phyloP scores from a whole-genome alignment of 192 early-diverging fungal species.

The Coemansia sp. region DNA sequence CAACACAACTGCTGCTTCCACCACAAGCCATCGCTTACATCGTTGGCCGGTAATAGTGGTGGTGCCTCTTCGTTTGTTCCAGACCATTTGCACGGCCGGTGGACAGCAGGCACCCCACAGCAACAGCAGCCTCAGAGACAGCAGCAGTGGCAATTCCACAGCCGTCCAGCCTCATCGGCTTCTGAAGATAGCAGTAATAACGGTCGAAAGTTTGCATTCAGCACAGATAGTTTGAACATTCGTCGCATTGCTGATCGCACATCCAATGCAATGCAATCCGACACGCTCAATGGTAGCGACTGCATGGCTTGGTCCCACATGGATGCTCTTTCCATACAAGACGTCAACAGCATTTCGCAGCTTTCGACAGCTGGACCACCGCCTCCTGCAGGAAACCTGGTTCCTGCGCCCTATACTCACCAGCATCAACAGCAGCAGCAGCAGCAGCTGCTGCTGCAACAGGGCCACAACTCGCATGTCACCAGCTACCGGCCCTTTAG shows the following conservation, averaged over 20 bases:
- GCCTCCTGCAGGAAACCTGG: background rate
- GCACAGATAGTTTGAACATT: conserved; percentile 33
- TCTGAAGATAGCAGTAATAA: conserved; percentile 8
- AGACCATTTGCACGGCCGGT: background rate
- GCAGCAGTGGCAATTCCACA: background rate
- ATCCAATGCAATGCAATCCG: conserved; percentile 46
- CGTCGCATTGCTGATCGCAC: conserved; percentile 24
- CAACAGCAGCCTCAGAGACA: background rate
- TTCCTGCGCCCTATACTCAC: background rate
- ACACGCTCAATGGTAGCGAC: conserved; percentile 34
- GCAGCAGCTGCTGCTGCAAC: background rate
- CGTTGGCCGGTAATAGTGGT: background rate
- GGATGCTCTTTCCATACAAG: conserved; percentile 30
- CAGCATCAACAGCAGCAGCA: conserved; percentile 9
- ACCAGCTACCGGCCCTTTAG: background rate
- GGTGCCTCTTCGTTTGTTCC: background rate
- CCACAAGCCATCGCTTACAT: background rate
- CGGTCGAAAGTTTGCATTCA: conserved; percentile 16
- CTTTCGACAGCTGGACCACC: conserved; percentile 2
- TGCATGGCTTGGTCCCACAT: conserved; percentile 44
- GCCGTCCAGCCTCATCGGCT: conserved; percentile 11
- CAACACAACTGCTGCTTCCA: conserved; percentile 1
- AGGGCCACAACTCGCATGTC: background rate
- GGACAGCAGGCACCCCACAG: background rate
- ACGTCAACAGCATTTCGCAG: conserved; percentile 26